These are phyloP conservation scores for Thermothelomyces thermophilus DNA, from an alignment of 2,329 filamentous ascomycete species.

Conservation along the genomic window DNA sequence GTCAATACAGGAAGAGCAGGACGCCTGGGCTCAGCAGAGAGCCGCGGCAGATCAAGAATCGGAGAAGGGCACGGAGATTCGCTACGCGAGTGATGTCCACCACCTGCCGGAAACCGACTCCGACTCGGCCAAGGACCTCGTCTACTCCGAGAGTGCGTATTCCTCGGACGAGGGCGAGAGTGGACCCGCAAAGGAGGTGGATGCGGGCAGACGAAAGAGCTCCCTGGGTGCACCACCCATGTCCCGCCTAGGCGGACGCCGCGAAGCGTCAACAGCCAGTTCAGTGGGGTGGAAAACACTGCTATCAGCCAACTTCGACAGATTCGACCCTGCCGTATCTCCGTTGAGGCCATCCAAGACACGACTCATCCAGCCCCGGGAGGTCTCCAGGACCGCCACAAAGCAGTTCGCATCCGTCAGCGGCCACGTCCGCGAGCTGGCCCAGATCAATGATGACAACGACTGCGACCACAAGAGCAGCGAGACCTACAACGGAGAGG, in stretches of 20 bases:
- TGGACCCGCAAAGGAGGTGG: background rate
- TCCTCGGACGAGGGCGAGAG: constrained; percentile 30
- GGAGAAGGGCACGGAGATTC: constrained; percentile 14
- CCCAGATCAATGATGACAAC: constrained; percentile 33
- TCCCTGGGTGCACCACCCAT: constrained; percentile 22
- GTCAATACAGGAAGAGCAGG: constrained; percentile 36
- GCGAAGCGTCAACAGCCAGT: constrained; percentile 37
- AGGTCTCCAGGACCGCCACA: constrained; percentile 21
- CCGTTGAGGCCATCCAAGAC: constrained; percentile 25
- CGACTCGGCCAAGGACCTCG: constrained; percentile 32
- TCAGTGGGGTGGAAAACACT: constrained; percentile 41
- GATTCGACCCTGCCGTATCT: too few species aligned
- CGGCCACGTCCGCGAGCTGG: constrained; percentile 33
- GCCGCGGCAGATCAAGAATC: constrained; percentile 6
- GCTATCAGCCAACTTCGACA: constrained; percentile 34
- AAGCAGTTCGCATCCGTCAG: background rate
- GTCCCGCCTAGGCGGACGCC: constrained; percentile 29
- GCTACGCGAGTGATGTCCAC: background rate
- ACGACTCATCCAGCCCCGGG: constrained; percentile 22
- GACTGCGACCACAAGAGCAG: constrained; percentile 13
- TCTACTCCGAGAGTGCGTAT: constrained; percentile 46
- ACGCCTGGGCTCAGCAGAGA: constrained; percentile 10
- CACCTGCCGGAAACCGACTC: constrained; percentile 26
- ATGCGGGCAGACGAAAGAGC: background rate
- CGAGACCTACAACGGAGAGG: background rate